Percentiles rank a stretch among this genome's conserved stretches.
Conservation (phyloP, 352 stramenopile genomes). For the Globisporangium takayamanum region DNA sequence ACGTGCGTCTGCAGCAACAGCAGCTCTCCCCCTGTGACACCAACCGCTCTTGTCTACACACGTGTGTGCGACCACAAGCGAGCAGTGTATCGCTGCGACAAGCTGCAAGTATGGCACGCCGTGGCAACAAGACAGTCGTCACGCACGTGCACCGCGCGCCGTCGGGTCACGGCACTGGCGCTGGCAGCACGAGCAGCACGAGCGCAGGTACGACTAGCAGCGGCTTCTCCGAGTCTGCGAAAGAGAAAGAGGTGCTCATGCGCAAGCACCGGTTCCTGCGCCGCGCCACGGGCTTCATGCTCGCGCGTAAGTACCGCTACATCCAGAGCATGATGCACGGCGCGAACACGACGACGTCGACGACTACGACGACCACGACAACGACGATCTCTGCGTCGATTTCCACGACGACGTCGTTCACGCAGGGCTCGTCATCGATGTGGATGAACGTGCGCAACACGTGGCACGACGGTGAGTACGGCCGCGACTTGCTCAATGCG, state of each 20-base stretch:
- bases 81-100: no score
- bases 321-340: slow-evolving; percentile 18
- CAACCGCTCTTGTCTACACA: no score
- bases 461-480: slow-evolving; percentile 16
- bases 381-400: slow-evolving; percentile 9
- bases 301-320: slow-evolving; percentile 68
- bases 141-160: slow-evolving; percentile 42
- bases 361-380: slow-evolving; percentile 8
- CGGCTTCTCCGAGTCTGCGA: slow-evolving; percentile 12
- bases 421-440: slow-evolving; percentile 13
- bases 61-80: no score
- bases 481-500: slow-evolving; percentile 10
- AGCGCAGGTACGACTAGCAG: neutral
- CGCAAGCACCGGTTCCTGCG: slow-evolving; percentile 55
- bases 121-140: slow-evolving; percentile 34
- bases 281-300: slow-evolving; percentile 61
- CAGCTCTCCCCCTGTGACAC: no score
- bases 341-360: slow-evolving; percentile 1
- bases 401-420: slow-evolving; percentile 18
- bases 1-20: no score
- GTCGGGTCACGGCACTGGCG: slow-evolving; percentile 3
- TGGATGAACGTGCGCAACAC: slow-evolving; percentile 20
- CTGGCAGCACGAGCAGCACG: slow-evolving; percentile 5
- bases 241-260: slow-evolving; percentile 43
- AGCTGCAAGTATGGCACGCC: slow-evolving; percentile 34